A percentile compares a stretch with the other conserved stretches of the same genome.
These are phyloP conservation scores for Thalassiosira profunda DNA, from an alignment of 108 stramenopile species.

Conservation along the genomic window DNA sequence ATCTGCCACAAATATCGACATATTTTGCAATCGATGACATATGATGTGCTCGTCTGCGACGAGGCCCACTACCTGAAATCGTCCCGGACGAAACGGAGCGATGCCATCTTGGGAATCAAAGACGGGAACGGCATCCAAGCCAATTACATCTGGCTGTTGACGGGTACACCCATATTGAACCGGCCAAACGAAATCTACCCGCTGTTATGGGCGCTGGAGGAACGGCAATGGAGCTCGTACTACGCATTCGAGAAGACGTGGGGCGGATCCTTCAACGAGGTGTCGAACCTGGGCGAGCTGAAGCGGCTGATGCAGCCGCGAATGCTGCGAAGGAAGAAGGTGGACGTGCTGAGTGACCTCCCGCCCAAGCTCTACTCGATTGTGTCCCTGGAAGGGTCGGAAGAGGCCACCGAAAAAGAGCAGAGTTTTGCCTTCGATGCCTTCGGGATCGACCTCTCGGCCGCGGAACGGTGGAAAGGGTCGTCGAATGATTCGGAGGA, in stretches of 20 bases:
- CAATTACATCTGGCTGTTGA: too few species aligned
- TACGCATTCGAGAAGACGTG: too few species aligned
- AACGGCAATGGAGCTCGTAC: too few species aligned
- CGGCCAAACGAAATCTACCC: constrained; percentile 95
- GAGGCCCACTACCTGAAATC: constrained; percentile 97
- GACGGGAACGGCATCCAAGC: too few species aligned
- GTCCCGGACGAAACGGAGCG: too few species aligned
- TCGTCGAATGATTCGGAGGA: constrained; percentile 62
- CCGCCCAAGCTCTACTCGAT: constrained; percentile 89
- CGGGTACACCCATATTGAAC: constrained; percentile 97
- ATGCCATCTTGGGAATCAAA: too few species aligned
- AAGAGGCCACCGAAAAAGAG: constrained; percentile 82
- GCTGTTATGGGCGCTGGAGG: constrained; percentile 84
- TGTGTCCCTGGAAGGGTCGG: too few species aligned
- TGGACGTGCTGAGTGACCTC: constrained; percentile 91
- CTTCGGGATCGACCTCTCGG: constrained; percentile 56
- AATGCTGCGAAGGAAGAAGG: constrained; percentile 97
- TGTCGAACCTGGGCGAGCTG: constrained; percentile 77
- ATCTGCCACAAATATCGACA: too few species aligned
- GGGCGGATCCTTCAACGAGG: constrained; percentile 2
- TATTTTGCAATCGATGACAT: too few species aligned
- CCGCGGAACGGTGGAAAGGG: constrained; percentile 42
- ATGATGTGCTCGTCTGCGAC: too few species aligned
- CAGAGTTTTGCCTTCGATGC: too few species aligned
- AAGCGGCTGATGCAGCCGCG: constrained; percentile 93